These are phyloP conservation scores for Rauvolfia tetraphylla DNA, from an alignment of 257 asterid genomes.

Conservation along the genomic window DNA sequence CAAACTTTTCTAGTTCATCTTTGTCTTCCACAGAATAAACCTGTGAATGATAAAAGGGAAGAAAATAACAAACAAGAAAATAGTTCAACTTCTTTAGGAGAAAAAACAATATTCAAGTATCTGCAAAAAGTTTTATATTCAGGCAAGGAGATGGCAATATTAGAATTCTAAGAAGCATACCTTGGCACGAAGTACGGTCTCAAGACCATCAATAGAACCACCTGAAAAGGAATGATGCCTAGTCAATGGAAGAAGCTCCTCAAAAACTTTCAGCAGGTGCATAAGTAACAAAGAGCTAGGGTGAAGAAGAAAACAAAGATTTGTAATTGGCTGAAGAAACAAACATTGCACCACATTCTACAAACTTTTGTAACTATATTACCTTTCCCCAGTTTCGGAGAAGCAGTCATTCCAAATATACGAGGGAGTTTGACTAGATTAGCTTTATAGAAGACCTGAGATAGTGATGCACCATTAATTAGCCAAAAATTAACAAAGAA, in stretches of 20 bases:
- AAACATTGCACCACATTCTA: neutral
- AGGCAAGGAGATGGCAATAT: neutral
- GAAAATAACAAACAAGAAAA: slow-evolving; percentile 13
- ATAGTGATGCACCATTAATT: slow-evolving; percentile 16
- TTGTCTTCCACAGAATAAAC: slow-evolving; percentile 81
- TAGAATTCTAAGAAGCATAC: slow-evolving; percentile 30
- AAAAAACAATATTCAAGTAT: neutral
- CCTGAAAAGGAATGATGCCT: slow-evolving; percentile 45
- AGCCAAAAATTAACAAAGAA: neutral
- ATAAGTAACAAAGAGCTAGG: neutral
- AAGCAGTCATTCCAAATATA: slow-evolving; percentile 98
- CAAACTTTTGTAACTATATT: slow-evolving; percentile 13
- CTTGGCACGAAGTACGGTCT: slow-evolving; percentile 81
- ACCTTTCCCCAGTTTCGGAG: slow-evolving; percentile 97
- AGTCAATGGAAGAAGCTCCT: slow-evolving; percentile 1
- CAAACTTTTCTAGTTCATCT: slow-evolving; percentile 62
- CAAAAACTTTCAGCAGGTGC: neutral
- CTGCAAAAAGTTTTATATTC: neutral
- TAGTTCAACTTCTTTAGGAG: neutral
- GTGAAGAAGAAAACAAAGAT: neutral
- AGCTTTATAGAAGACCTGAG: slow-evolving; percentile 69
- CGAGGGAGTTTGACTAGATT: slow-evolving; percentile 71
- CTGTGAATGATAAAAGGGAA: slow-evolving; percentile 33
- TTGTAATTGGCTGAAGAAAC: neutral
- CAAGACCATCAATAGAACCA: slow-evolving; percentile 85